phyloP scores from a whole-genome alignment of 1,139 yeast genomes.

The Blastobotrys arbuscula region DNA sequence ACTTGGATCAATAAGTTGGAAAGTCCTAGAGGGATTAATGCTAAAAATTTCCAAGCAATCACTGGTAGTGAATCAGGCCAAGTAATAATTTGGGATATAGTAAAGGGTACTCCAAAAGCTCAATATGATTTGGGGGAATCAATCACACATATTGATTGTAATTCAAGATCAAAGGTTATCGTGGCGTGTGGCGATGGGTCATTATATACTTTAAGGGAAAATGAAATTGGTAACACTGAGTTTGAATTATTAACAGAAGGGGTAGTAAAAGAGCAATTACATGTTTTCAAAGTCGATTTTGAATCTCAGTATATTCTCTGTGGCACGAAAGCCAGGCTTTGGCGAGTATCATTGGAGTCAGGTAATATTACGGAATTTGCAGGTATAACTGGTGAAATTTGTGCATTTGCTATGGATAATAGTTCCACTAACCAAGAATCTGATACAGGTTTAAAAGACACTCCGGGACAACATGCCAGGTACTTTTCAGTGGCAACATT shows the following conservation, averaged over 20 bases:
- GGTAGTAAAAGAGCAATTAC: neutral
- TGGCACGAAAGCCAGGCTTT: constrained; percentile 15
- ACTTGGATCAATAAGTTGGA: constrained; percentile 32
- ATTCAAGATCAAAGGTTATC: constrained; percentile 20
- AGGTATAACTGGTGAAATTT: constrained; percentile 13
- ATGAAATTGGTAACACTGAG: neutral
- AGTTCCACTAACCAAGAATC: constrained; percentile 19
- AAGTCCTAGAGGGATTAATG: constrained; percentile 18
- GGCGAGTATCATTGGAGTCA: neutral
- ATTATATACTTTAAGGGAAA: neutral
- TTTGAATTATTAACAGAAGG: neutral
- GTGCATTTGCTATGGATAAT: constrained; percentile 23
- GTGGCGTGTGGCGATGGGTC: constrained; percentile 12
- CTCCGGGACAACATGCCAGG: constrained; percentile 56
- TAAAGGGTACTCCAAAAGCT: constrained; percentile 12
- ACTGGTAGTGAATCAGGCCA: constrained; percentile 29
- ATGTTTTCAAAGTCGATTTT: constrained; percentile 22
- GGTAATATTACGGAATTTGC: neutral
- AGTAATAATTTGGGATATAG: constrained; percentile 25
- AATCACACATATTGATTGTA: constrained; percentile 23
- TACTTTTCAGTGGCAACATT: constrained; percentile 42
- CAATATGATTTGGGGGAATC: neutral
- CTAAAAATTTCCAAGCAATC: constrained; percentile 20
- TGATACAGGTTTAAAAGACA: constrained; percentile 23
- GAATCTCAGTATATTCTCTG: constrained; percentile 20